Conservation (phyloP, 148 eudicot genomes). For the Camellia granthamiana region DNA sequence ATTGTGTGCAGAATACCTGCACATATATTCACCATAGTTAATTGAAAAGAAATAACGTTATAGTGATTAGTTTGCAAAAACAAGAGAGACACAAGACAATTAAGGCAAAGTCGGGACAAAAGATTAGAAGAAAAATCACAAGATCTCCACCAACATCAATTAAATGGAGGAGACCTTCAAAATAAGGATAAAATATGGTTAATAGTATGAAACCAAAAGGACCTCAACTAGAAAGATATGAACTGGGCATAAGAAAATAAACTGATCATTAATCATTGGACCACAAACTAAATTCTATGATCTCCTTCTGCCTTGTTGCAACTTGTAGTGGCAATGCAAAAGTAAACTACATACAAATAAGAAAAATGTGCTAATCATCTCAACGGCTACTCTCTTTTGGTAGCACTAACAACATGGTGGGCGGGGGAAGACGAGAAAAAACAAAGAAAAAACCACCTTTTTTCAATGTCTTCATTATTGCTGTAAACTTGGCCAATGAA, state of each 20-base stretch:
- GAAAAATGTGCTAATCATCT: not conserved
- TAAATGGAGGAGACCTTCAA: too few species aligned
- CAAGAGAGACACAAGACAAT: not conserved
- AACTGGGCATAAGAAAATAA: not conserved
- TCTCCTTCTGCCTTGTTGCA: not conserved
- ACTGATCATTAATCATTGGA: not conserved
- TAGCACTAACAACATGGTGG: not conserved
- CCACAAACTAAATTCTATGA: constrained; percentile 2
- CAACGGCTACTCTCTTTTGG: not conserved
- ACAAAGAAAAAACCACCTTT: not conserved
- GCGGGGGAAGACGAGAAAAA: too few species aligned
- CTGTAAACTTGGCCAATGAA: not conserved
- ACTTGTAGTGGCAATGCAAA: not conserved
- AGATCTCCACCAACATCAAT: not conserved
- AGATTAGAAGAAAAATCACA: not conserved
- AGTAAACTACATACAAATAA: not conserved
- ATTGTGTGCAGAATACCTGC: constrained; percentile 93
- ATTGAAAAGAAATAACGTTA: not conserved
- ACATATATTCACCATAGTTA: constrained; percentile 27
- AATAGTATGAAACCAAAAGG: not conserved
- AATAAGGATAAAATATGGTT: not conserved
- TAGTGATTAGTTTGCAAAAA: not conserved
- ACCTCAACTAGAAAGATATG: not conserved
- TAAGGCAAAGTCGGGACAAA: not conserved
- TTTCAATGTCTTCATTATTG: not conserved